phyloP scores from a whole-genome alignment of 176 grass and related monocot species.

The Triticum aestivum region DNA sequence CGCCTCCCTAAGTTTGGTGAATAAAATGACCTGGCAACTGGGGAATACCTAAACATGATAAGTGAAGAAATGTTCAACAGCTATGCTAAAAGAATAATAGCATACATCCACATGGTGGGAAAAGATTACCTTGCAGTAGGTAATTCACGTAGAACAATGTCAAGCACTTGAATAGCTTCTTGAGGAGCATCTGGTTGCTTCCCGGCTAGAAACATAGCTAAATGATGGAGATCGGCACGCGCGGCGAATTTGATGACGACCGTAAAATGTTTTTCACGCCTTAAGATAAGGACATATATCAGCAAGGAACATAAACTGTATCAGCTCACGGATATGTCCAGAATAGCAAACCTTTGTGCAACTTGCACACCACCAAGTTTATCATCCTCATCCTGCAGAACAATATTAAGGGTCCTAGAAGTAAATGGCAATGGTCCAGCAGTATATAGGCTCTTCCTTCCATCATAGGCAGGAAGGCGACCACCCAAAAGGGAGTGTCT shows the following conservation, averaged over 20 bases:
- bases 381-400: conserved; percentile 45
- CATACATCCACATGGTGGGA: background rate
- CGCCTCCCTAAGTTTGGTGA: conserved; percentile 59
- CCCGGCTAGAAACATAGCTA: conserved; percentile 63
- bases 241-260: conserved; percentile 65
- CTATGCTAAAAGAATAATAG: background rate
- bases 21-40: conserved; percentile 78
- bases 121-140: conserved; percentile 53
- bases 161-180: conserved; percentile 75
- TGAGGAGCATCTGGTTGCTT: conserved; percentile 62
- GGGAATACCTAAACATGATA: conserved; percentile 42
- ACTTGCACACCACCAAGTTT: conserved; percentile 34
- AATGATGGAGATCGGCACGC: conserved; percentile 65
- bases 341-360: conserved; percentile 22
- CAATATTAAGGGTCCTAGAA: conserved; percentile 46
- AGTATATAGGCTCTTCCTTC: conserved; percentile 65
- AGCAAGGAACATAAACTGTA: conserved; percentile 21
- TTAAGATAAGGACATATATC: conserved; percentile 29
- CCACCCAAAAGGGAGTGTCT: conserved; percentile 48
- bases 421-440: conserved; percentile 59
- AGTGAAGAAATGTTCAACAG: conserved; percentile 14
- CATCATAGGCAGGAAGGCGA: conserved; percentile 68
- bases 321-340: background rate
- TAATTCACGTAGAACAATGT: conserved; percentile 71
- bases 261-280: conserved; percentile 55